Evolutionary conservation across 1,284 basidiomycete species (phyloP).

Genomic region (Trichosporon faecale): DNA sequence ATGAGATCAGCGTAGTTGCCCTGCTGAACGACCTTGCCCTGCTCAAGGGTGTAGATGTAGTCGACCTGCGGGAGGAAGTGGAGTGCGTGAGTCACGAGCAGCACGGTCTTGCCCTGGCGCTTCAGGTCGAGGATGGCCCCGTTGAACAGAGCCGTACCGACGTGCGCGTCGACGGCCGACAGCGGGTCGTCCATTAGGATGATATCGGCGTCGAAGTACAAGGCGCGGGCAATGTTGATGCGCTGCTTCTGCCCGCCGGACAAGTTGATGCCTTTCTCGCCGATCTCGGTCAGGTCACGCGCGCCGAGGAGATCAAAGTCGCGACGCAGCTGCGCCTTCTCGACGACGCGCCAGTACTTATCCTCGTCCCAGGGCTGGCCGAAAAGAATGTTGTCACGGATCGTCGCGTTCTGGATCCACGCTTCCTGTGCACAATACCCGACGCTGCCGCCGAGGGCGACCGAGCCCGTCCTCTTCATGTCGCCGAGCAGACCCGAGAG

Average conservation of each 20-base stretch:
- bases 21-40: constrained; percentile 62
- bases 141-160: constrained; percentile 77
- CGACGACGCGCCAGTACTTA: constrained; percentile 66
- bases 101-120: constrained; percentile 64
- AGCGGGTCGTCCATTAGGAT: constrained; percentile 81
- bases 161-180: constrained; percentile 77
- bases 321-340: constrained; percentile 62
- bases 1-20: constrained; percentile 63
- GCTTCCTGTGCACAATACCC: constrained; percentile 73
- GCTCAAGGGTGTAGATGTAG: constrained; percentile 48
- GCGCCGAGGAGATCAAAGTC: constrained; percentile 68
- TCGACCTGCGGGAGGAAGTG: constrained; percentile 47
- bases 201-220: constrained; percentile 80
- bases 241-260: constrained; percentile 54
- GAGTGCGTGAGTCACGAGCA: constrained; percentile 60
- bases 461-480: constrained; percentile 62
- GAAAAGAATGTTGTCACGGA: constrained; percentile 61
- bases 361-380: constrained; percentile 66
- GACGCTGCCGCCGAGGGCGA: constrained; percentile 65
- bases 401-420: constrained; percentile 81
- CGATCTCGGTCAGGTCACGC: constrained; percentile 64
- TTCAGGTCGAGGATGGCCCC: constrained; percentile 68
- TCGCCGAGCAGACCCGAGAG: constrained; percentile 61
- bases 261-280: constrained; percentile 52
- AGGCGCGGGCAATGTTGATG: constrained; percentile 66